Conservation (phyloP, 2,329 filamentous ascomycete species). For the Aspergillus novofumigatus region DNA sequence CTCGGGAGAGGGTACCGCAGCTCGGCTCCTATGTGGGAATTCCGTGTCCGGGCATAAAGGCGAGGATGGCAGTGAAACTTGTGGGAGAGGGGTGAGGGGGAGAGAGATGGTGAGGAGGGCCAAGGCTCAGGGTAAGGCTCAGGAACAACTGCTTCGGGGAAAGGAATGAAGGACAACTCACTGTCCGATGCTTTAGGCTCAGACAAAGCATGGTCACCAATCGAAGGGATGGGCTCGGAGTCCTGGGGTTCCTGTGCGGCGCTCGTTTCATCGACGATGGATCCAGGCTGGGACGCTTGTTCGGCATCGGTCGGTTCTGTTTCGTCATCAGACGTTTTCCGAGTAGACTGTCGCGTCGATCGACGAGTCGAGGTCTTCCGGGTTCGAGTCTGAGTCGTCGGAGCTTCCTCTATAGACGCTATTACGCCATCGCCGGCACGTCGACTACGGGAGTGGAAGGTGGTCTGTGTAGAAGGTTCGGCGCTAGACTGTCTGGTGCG, state of each 20-base stretch:
- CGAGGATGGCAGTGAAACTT: not conserved
- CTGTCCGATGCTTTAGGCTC: not conserved
- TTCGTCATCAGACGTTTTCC: slow-evolving; percentile 5
- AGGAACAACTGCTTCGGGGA: not conserved
- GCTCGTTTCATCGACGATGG: not conserved
- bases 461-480: not conserved
- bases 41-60: not conserved
- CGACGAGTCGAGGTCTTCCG: slow-evolving; percentile 5
- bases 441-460: slow-evolving; percentile 10
- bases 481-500: not conserved
- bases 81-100: not conserved
- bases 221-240: not conserved
- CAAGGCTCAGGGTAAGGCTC: not conserved
- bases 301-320: not conserved
- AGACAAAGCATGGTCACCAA: not conserved
- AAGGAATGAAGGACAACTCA: not conserved
- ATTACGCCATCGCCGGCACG: slow-evolving; percentile 13
- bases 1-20: not conserved
- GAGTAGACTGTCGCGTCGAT: slow-evolving; percentile 12
- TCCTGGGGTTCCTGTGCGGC: not conserved
- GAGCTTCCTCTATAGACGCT: slow-evolving; percentile 4
- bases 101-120: not conserved
- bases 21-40: not conserved
- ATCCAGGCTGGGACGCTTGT: not conserved
- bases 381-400: slow-evolving; percentile 10